Evolutionary conservation across 192 early-diverging fungal species (phyloP), one percentile per base, ranked within the genome.

Genomic region (Backusella macrospora): DNA sequence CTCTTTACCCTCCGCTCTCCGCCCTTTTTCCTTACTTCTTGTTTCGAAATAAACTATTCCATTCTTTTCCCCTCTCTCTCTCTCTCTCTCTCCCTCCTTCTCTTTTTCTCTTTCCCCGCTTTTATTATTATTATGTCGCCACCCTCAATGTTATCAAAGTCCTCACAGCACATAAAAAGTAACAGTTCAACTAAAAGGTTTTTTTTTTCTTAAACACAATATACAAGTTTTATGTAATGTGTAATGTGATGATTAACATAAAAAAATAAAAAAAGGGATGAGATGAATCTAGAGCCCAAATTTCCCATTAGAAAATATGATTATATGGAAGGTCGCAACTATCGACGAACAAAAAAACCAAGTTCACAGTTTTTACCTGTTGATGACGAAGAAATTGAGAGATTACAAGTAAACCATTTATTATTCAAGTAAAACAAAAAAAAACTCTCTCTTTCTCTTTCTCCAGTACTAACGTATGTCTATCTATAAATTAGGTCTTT

Each of bases 301-400:
- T 77, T 77, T 18, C 69, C 62, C n/a, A 38, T 72, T 10, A n/a
- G 40, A 37, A 34, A 70, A 18, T 72, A 59, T 64, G 75, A 77
- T 16, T 77, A 70, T 44, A 42, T 77, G 9, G 75, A 77, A 29
- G 75, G 75, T 34, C 69, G 75, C 5, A 52, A 70, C 14, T 77
- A 72, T 62, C 44, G 45, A 67, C 64, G 42, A 16, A 44, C 75
- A 7, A 46, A 46, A 6, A 72, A 42, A 15, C 37, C n/a, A 21
- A 68, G 23, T 15, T 48, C 49, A 40, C 59, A 73, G 18, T 65
- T 81, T 13, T 52, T 81, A 49, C 78, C 78, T 26, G 71, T 68
- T 48, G 78, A 80, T 65, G 78, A 80, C 42, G 78, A 80, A 52
- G 78, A 80, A 68, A 55, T 73, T 47, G 78, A 80, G 55, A 39